These are phyloP conservation scores for Angomonas ambiguus DNA, from an alignment of 208 protist genomes.

Conservation along the genomic window DNA sequence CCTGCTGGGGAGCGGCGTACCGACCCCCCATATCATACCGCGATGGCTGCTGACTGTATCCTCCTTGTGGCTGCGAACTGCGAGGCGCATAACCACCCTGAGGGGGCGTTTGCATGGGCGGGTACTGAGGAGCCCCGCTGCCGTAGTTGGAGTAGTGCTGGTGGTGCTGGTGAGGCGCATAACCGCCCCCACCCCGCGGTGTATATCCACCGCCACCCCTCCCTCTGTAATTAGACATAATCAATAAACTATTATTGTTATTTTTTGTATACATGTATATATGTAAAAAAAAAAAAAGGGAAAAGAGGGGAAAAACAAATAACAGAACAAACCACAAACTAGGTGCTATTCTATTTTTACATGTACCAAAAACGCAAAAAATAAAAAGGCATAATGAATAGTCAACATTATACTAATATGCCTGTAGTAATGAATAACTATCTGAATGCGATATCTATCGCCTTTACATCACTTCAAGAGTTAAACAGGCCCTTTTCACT, in stretches of 20 bases:
- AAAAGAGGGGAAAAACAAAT: neutral
- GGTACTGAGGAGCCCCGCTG: neutral
- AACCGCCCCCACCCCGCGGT: neutral
- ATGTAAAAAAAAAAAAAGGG: neutral
- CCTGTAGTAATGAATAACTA: too few species aligned
- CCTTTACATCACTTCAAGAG: neutral
- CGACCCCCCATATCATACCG: neutral
- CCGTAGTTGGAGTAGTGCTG: neutral
- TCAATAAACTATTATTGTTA: neutral
- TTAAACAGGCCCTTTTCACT: neutral
- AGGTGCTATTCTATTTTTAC: too few species aligned
- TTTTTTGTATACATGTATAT: neutral
- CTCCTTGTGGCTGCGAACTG: neutral
- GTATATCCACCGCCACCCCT: neutral
- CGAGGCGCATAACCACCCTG: neutral
- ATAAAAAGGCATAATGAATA: conserved; percentile 9
- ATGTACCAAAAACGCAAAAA: conserved; percentile 8
- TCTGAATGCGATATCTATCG: too few species aligned
- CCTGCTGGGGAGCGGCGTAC: neutral
- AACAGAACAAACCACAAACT: neutral
- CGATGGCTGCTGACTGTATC: neutral
- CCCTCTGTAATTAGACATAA: neutral
- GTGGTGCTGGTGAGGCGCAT: neutral
- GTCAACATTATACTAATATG: neutral
- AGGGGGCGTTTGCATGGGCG: neutral